Evolutionary conservation across 1,284 basidiomycete species (phyloP), one percentile per base, ranked within the genome.

Genomic region (Phellinidium pouzarii): DNA sequence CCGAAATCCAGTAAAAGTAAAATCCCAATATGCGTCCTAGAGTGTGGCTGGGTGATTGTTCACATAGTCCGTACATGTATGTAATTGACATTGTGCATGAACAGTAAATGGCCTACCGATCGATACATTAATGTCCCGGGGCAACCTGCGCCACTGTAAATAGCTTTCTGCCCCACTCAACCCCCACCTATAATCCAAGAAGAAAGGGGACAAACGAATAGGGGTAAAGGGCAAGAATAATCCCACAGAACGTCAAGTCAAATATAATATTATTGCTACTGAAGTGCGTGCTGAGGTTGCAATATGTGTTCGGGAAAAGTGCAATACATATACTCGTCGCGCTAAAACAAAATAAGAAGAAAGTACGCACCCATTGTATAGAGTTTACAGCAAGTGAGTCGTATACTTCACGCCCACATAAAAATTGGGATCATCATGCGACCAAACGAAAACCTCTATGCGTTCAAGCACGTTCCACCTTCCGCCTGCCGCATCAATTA

Each of bases 391-490:
- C 59, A 2, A 61, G 2, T 74, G 60, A 59, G 19, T 71, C 74
- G 29, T 62, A n/a, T n/a, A 67, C 50, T 57, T 65, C 23, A 79
- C 67, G 25, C 74, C 75, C 20, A 53, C 19, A 38, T 74, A 72
- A 6, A 71, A 69, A 34, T 64, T 64, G 8, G 48, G 55, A 44
- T 65, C 69, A 58, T 66, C 67, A 40, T 74, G 67, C 1, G 70
- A 60, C 74, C 73, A 78, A 67, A 77, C 78, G 74, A 75, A 78
- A 38, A 78, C 68, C 47, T 70, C 71, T 0, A 73, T 79, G 40
- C 78, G 71, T 59, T 82, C 78, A 55, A 79, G 66, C 0, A 74
- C 79, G 63, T 71, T 78, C 76, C 77, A 84, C 59, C 82, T 82
- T 31, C 84, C 85, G 12, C 81, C 79, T 27, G 71, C 72, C 12